Evolutionary conservation across 1,284 basidiomycete species (phyloP), one percentile per base, ranked within the genome.

Genomic region (Austroboletus niveus): DNA sequence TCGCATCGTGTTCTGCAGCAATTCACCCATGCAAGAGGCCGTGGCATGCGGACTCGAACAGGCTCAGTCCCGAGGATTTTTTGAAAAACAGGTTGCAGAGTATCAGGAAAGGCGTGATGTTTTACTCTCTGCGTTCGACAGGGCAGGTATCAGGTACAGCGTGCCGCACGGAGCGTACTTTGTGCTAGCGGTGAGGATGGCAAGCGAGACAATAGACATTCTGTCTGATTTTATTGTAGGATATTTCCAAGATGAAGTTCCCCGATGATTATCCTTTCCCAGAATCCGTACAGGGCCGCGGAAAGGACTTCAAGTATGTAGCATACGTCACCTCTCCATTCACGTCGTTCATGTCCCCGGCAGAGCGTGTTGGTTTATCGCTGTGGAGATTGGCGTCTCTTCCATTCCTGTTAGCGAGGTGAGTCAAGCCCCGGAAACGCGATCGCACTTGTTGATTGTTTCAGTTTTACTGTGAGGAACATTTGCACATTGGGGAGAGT

Each of bases 371-470:
- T 96, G 93, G 93, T 94, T 94, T 74, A 87, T 95, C 58, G 92
- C 92, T 1, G 76, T 87, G 69, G 87, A 93, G 66, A 71, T 95
- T 40, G 91, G 90, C 20, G 94, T 97, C 20, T 95, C 94, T 38
- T 85, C 87, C 12, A 97, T 97, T 57, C 94, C 94, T 7, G 91
- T 94, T 51, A 95, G 93, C 76, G 94, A 94, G 80, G 91, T 92
- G 61, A 64, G 79, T 68, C 34, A 11, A 49, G 24, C 20, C 43
- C 14, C 3, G 8, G 53, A 48, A 44, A 45, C 45, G 20, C 24
- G 44, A 47, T 27, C 47, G 17, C n/a, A 35, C 44, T 34, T 55
- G 15, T 42, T 55, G 43, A 47, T 42, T 42, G 27, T 44, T 20
- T 24, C 56, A 94, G 89, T 97, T 97, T 71, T 97, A 96, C 74